A percentile compares a stretch with the other conserved stretches of the same genome.
Conservation (phyloP, 306 rosid species). For the Phaseolus lunatus region DNA sequence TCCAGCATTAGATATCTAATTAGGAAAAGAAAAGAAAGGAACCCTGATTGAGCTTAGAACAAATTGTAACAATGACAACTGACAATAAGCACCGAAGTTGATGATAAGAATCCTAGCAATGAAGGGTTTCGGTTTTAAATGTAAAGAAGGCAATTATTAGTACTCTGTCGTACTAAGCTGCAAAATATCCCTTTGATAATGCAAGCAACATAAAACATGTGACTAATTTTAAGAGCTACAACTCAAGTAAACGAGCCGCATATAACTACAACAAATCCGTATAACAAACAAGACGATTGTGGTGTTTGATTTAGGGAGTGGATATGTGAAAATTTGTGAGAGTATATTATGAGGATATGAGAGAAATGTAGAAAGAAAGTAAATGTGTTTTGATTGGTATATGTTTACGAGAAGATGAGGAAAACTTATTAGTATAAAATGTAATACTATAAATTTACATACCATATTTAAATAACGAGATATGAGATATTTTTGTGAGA, state of each 20-base stretch:
- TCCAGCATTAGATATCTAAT: conserved; percentile 6
- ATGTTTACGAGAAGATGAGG: no score
- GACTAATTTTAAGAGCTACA: no score
- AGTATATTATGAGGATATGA: no score
- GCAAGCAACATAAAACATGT: conserved; percentile 31
- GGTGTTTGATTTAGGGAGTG: no score
- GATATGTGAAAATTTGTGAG: no score
- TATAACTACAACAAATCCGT: neutral
- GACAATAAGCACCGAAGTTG: conserved; percentile 43
- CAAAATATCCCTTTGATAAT: neutral
- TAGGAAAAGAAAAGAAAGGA: conserved; percentile 11
- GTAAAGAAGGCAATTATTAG: neutral
- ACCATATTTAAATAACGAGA: no score
- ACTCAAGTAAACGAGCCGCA: neutral
- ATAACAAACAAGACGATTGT: no score
- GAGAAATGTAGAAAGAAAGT: no score
- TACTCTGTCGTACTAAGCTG: conserved; percentile 3
- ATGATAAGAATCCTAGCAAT: conserved; percentile 49
- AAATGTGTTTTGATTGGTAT: no score
- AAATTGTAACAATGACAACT: conserved; percentile 5
- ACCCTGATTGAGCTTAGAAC: neutral
- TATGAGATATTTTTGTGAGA: no score
- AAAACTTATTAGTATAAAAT: no score
- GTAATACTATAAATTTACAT: no score
- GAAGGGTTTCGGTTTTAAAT: conserved; percentile 31